Conservation (phyloP, 305 asterid species). For the Fraxinus xanthoxyloides region DNA sequence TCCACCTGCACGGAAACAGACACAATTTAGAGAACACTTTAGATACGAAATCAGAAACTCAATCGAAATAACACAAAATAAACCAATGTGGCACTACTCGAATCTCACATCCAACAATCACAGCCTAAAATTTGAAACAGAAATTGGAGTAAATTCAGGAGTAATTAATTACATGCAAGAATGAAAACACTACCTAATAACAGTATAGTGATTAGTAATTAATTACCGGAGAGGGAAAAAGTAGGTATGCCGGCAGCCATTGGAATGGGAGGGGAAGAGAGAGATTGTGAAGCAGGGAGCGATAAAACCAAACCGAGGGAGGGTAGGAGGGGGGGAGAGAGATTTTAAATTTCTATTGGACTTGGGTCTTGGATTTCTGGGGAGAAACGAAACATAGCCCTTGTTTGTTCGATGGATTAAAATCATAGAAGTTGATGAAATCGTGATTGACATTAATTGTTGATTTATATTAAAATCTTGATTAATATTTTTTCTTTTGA, state of each 20-base stretch:
- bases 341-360: too few relatives aligned
- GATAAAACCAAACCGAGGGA: constrained; percentile 2
- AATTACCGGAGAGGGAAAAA: constrained; percentile 40
- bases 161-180: neutral
- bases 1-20: constrained; percentile 41
- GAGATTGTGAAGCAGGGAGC: neutral
- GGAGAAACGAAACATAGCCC: too few relatives aligned
- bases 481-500: too few relatives aligned
- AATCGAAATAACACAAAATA: neutral
- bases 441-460: too few relatives aligned
- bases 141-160: neutral
- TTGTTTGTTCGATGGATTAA: too few relatives aligned
- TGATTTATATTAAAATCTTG: too few relatives aligned
- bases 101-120: neutral
- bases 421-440: too few relatives aligned
- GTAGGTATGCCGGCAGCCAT: constrained; percentile 41
- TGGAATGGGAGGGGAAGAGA: constrained; percentile 19
- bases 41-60: neutral
- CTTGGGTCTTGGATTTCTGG: too few relatives aligned
- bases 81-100: neutral
- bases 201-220: neutral
- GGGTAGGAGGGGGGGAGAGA: too few relatives aligned
- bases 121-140: neutral
- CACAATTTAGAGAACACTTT: neutral
- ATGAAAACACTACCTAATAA: neutral